Evolutionary conservation across 2,329 filamentous ascomycete genomes (phyloP), one percentile per base, ranked within the genome.

Genomic region (Phialophora macrospora): DNA sequence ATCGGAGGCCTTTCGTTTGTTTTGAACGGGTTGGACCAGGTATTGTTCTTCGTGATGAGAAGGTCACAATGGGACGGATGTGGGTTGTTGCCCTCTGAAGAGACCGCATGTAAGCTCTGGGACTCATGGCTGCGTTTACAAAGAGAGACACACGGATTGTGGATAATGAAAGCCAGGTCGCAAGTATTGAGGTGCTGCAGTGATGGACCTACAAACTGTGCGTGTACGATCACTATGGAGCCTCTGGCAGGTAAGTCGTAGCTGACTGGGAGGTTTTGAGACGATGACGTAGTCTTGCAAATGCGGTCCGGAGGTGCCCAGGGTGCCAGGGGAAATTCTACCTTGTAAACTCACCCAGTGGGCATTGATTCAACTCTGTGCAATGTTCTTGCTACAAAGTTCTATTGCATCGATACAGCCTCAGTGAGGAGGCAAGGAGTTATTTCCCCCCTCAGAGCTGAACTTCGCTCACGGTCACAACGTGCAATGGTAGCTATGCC

Each of bases 51-150:
- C 32, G 9, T 41, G 58, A 44, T 26, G 28, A 28, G 17, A 12
- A 32, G 3, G 26, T 34, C 24, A 38, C n/a, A 6, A 49, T 17
- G 11, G 49, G n/a, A n/a, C 12, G 34, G 38, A 34, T 14, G 20
- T 26, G 22, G 22, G 28, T 49, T 14, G 55, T 32, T 22, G 51
- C 62, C 58, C 49, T 22, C 12, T 22, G 48, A 46, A 54, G 8
- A 32, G 51, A 48, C 38, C 24, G 44, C 17, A 32, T 28, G 44
- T 22, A n/a, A 32, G 58, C 22, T 65, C 46, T 44, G 22, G 46
- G 48, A 32, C 60, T 26, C 62, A 64, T 64, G 54, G 6, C 34
- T 51, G 54, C 44, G 32, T 26, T 34, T 30, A 8, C 12, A 28
- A 14, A 55, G 9, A 17, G 51, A 26, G 20, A 28, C 6, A 52